Conservation (phyloP, 2,329 filamentous ascomycete genomes). For the Byssochlamys sp. region DNA sequence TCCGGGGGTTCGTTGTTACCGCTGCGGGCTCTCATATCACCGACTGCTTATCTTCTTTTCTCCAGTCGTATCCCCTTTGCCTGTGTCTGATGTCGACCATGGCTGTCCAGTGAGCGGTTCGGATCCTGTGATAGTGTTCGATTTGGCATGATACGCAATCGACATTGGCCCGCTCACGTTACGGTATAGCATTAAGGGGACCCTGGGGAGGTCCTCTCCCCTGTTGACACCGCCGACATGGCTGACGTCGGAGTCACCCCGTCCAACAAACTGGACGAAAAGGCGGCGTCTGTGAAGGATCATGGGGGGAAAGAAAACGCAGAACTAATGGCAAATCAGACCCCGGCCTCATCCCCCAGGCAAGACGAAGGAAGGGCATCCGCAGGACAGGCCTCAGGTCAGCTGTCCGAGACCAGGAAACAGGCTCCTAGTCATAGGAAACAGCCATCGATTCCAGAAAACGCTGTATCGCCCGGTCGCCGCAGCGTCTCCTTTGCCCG, state of each 20-base stretch:
- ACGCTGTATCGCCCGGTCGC: slow-evolving; percentile 38
- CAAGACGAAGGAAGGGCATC: slow-evolving; percentile 11
- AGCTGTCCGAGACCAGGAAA: slow-evolving; percentile 14
- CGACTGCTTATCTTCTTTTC: neutral
- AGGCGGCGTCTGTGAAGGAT: neutral
- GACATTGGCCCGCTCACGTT: neutral
- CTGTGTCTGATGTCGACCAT: neutral
- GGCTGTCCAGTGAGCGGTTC: neutral
- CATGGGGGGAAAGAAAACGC: neutral
- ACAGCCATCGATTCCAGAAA: slow-evolving; percentile 16
- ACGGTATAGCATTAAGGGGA: neutral
- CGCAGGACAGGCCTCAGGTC: slow-evolving; percentile 16
- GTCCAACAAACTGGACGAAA: neutral
- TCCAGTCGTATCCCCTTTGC: neutral
- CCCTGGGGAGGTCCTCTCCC: neutral
- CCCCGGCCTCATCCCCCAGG: neutral
- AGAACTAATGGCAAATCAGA: neutral
- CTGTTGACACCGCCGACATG: neutral
- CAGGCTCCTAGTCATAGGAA: slow-evolving; percentile 14
- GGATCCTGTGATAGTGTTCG: neutral
- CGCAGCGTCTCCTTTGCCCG: slow-evolving; percentile 70
- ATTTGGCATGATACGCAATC: neutral
- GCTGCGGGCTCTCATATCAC: neutral
- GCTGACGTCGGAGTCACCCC: neutral
- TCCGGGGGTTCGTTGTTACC: neutral